phyloP scores from a whole-genome alignment of 2,329 filamentous ascomycete species.

The Leptographium galeiforme region DNA sequence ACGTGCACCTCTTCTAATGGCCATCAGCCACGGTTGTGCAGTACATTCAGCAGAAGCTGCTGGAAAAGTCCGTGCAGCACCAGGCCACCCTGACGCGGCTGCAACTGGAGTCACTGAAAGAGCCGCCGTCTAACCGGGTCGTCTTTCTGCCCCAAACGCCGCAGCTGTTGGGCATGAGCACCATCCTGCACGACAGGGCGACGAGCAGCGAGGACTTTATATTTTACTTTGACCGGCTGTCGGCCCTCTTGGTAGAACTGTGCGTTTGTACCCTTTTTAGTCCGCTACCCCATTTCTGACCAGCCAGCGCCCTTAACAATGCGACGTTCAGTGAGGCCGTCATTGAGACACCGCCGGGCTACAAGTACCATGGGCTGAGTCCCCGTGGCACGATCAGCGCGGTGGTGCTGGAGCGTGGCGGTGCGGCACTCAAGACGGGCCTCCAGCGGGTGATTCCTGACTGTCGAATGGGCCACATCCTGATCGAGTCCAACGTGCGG shows the following conservation, averaged over 20 bases:
- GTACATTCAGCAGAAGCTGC: conserved; percentile 76
- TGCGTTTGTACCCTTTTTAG: conserved; percentile 16
- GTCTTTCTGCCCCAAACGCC: conserved; percentile 61
- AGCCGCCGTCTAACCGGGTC: conserved; percentile 62
- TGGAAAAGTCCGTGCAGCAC: conserved; percentile 75
- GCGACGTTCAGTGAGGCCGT: conserved; percentile 51
- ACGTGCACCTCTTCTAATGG: neutral
- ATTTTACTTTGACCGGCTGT: conserved; percentile 89
- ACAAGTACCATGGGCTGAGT: conserved; percentile 57
- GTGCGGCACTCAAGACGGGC: conserved; percentile 76
- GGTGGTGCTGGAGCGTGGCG: conserved; percentile 78
- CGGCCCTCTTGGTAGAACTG: conserved; percentile 73
- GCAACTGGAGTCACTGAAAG: conserved; percentile 56
- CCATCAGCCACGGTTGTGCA: conserved; percentile 76
- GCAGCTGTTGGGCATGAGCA: conserved; percentile 80
- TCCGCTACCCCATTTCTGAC: neutral
- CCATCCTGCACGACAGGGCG: conserved; percentile 69
- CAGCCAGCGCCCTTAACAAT: conserved; percentile 59
- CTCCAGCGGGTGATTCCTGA: conserved; percentile 85
- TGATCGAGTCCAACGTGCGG: conserved; percentile 78
- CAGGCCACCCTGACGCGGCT: conserved; percentile 65
- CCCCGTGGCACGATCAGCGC: conserved; percentile 66
- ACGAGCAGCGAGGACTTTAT: conserved; percentile 83
- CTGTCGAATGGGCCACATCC: conserved; percentile 72
- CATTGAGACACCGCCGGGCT: conserved; percentile 58